Conservation (phyloP, 1,284 basidiomycete species). For the Takashimella tepidaria region DNA sequence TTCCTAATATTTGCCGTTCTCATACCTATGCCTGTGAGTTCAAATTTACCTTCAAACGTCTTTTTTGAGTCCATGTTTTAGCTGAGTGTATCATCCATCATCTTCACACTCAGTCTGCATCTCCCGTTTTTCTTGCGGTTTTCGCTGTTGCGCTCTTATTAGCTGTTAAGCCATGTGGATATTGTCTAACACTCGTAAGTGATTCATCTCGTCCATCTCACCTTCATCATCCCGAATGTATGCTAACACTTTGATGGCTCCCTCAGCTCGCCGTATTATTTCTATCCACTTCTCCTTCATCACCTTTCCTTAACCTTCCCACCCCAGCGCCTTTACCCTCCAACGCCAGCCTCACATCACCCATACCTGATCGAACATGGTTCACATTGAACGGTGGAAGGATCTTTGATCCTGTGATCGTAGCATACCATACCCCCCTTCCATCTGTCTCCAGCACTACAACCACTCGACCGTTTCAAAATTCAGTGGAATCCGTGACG, state of each 20-base stretch:
- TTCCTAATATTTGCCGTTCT: constrained; percentile 67
- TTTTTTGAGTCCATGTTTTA: not conserved
- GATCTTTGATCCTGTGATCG: constrained; percentile 31
- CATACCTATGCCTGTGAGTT: constrained; percentile 28
- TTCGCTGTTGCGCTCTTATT: constrained; percentile 25
- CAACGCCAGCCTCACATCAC: constrained; percentile 8
- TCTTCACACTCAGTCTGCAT: constrained; percentile 19
- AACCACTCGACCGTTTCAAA: not conserved
- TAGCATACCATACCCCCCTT: constrained; percentile 20
- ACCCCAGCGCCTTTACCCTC: constrained; percentile 1
- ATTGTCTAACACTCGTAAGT: constrained; percentile 34
- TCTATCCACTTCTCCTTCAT: constrained; percentile 36
- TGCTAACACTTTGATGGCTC: not conserved
- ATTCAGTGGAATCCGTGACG: not conserved
- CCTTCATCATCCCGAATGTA: not conserved
- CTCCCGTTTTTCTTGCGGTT: constrained; percentile 27
- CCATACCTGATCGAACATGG: constrained; percentile 27
- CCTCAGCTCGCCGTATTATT: constrained; percentile 32
- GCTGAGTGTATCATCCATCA: not conserved
- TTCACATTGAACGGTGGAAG: constrained; percentile 27
- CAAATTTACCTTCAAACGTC: not conserved
- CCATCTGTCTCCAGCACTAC: not conserved
- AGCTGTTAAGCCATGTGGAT: constrained; percentile 32
- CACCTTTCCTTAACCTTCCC: constrained; percentile 27
- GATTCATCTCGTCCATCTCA: not conserved